These are phyloP conservation scores for Corymbia citriodora DNA, from an alignment of 441 rosid genomes.

Conservation along the genomic window DNA sequence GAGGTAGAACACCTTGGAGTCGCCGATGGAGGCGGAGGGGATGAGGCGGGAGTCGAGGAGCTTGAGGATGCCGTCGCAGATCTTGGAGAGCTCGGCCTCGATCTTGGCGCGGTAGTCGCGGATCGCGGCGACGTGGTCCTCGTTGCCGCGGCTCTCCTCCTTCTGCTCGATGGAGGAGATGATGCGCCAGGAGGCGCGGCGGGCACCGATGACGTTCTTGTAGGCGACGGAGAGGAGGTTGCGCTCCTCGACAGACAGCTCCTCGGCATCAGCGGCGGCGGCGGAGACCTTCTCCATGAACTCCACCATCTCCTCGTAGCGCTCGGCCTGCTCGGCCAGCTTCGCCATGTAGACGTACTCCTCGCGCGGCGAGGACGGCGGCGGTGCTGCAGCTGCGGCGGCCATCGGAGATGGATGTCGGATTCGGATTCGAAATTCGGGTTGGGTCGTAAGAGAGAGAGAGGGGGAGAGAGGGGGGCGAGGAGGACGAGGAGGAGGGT, in stretches of 20 bases:
- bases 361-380: neutral
- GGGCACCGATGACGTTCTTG: conserved; percentile 77
- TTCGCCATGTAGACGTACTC: neutral
- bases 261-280: conserved; percentile 40
- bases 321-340: conserved; percentile 13
- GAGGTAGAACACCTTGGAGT: conserved; percentile 66
- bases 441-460: neutral
- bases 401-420: neutral
- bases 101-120: conserved; percentile 69
- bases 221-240: conserved; percentile 77
- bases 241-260: conserved; percentile 60
- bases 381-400: neutral
- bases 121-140: conserved; percentile 56
- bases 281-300: conserved; percentile 72
- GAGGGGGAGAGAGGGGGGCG: neutral
- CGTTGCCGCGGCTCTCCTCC: conserved; percentile 80
- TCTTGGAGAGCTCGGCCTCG: conserved; percentile 56
- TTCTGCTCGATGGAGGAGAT: conserved; percentile 79
- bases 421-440: neutral
- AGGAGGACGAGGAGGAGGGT: neutral
- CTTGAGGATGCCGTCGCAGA: conserved; percentile 67
- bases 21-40: conserved; percentile 54
- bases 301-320: conserved; percentile 81
- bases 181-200: conserved; percentile 76
- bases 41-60: conserved; percentile 55